Evolutionary conservation across 2,329 filamentous ascomycete genomes (phyloP), one percentile per base, ranked within the genome.

Genomic region (Clarireedia homoeocarpa): DNA sequence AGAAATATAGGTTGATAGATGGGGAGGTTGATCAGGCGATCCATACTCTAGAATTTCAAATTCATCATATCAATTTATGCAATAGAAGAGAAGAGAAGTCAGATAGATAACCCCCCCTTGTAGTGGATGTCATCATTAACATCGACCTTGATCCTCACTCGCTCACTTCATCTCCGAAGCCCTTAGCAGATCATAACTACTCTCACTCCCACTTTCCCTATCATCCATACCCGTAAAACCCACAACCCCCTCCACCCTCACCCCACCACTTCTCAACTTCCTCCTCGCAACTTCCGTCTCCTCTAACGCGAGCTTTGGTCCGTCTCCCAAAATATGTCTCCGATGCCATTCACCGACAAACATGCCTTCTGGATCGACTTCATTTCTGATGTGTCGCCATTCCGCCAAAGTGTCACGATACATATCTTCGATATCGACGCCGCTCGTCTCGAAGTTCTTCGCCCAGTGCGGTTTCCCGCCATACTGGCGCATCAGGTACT

Each of bases 291-390:
- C 57, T 46, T 68, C 68, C 4, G 53, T 55, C 48, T 69, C 67
- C 50, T 70, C 68, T 12, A 69, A 49, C 3, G 62, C 58, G 10
- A 68, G 52, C 39, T 55, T 57, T 23, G 57, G 56, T 6, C 62
- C 62, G 45, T 66, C 58, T 1, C 76, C 69, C 48, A 81, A 70
- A 10, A 96, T 74, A 64, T 82, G 82, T 51, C 86, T 79, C 27
- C 87, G 78, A 71, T 96, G 90, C 92, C 92, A 99, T 49, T 91
- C 85, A 2, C 92, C 92, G 14, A 92, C 77, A 71, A 96, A 96
- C 80, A 95, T 86, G 56, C 90, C 90, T 59, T 91, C 83, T 0
- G 87, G 86, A 67, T 96, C 90, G 36, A 82, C 83, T 52, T 83
- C 77, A 58, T 86, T 77, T 53, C 91, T 79, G 6, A 95, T 77